These are phyloP conservation scores for Camillea tinctor DNA, from an alignment of 2,329 filamentous ascomycete genomes.

Conservation along the genomic window DNA sequence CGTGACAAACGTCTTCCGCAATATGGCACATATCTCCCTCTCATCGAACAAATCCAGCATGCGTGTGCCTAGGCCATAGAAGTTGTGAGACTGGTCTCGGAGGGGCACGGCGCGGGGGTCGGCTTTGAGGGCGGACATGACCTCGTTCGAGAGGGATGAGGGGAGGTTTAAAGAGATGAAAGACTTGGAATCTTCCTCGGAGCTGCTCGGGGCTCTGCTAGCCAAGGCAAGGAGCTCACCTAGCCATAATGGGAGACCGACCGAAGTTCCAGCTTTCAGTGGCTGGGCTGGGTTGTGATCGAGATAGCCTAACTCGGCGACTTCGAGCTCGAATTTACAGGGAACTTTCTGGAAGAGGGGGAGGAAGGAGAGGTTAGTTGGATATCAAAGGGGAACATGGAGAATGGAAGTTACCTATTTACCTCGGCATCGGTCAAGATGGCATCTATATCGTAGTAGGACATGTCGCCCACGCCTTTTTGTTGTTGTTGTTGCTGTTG, in stretches of 20 bases:
- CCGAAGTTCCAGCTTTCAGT: constrained; percentile 76
- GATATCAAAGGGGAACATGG: background rate
- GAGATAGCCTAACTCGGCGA: constrained; percentile 83
- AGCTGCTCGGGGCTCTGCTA: constrained; percentile 36
- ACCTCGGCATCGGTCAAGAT: constrained; percentile 85
- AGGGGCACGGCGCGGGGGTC: constrained; percentile 84
- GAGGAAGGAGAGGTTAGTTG: constrained; percentile 11
- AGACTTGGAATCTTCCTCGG: constrained; percentile 46
- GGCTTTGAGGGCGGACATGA: constrained; percentile 86
- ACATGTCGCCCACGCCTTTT: constrained; percentile 45
- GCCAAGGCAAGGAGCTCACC: constrained; percentile 87
- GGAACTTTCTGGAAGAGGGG: constrained; percentile 74
- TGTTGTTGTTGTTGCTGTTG: constrained; percentile 1
- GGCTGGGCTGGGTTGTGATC: constrained; percentile 72
- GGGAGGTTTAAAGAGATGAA: constrained; percentile 83
- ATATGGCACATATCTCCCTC: constrained; percentile 68
- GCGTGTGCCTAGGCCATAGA: constrained; percentile 80
- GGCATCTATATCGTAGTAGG: constrained; percentile 82
- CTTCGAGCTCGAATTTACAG: constrained; percentile 88
- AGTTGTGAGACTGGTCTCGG: constrained; percentile 78
- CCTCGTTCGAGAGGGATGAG: constrained; percentile 70
- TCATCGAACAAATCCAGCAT: constrained; percentile 93
- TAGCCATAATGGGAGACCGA: constrained; percentile 89
- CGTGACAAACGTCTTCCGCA: constrained; percentile 76
- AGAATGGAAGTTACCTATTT: constrained; percentile 20